Evolutionary conservation across 2,329 filamentous ascomycete genomes (phyloP), one percentile per base, ranked within the genome.

Genomic region (Trichoderma polysporum): DNA sequence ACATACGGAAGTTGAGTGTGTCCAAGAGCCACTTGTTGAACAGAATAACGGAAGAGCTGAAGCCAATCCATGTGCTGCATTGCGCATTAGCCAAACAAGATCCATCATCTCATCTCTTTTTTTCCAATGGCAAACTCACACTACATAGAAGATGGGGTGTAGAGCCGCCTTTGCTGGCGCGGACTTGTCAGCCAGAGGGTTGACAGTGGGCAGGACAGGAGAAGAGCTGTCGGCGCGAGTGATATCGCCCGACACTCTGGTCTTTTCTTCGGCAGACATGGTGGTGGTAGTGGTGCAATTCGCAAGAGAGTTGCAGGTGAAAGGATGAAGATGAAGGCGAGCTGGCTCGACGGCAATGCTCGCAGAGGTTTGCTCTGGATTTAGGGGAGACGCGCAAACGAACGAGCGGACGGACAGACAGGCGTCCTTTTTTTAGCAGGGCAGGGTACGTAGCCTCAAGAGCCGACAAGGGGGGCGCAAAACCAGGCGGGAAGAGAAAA

Each of bases 11-110:
- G 70, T 92, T 86, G 70, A 90, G 86, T 45, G 90, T 94, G 75
- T 94, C 90, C 70, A 98, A 86, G 75, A 99, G 93, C 88, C 92
- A 97, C 88, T 99, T 99, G 89, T 99, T 98, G 90, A 97, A 98
- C 69, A 99, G 85, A 78, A 99, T 99, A 77, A 98, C 93, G 74
- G 91, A 92, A 50, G 93, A 97, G 76, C 92, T 97, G 79, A 97
- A 85, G 68, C 89, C 84, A 77, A 99, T 98, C 95, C 95, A 99
- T 73, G 89, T 85, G 74, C 94, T 97, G 79, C 59, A 19, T 33
- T 2, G 53, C 27, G 39, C 41, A 45, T 66, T 52, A 66, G 63
- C 53, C 39, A 61, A 39, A 52, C n/a, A 39, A 9, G 15, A 17
- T n/a, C 35, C 35, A 37, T n/a, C 41, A 22, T 12, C 8, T n/a